A percentile compares a stretch with the other conserved stretches of the same genome.
Evolutionary conservation across 768 basidiomycete species (phyloP).

Genomic region (Epithele typhae): DNA sequence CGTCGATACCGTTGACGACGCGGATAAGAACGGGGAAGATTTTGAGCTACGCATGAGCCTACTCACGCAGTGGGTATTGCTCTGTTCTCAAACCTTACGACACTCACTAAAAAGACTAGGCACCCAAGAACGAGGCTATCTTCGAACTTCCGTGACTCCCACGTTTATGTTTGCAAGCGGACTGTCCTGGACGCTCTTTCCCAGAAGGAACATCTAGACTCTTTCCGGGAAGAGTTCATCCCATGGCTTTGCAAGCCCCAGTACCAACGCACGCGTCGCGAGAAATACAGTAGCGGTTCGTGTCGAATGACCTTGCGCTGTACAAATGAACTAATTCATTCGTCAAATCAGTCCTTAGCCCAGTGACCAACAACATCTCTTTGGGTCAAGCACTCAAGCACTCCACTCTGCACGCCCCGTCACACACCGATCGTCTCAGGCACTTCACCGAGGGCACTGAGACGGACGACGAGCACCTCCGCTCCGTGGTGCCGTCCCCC

Average conservation of each 20-base stretch:
- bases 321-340: neutral
- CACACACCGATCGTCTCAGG: constrained; percentile 4
- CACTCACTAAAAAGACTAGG: constrained; percentile 32
- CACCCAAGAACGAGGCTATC: constrained; percentile 71
- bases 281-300: constrained; percentile 55
- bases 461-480: constrained; percentile 15
- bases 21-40: constrained; percentile 66
- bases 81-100: neutral
- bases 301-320: too few species aligned
- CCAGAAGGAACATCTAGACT: constrained; percentile 68
- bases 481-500: constrained; percentile 44
- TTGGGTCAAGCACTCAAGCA: constrained; percentile 54
- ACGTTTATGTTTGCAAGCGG: constrained; percentile 84
- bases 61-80: constrained; percentile 50
- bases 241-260: constrained; percentile 91
- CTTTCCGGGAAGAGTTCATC: constrained; percentile 84
- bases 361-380: constrained; percentile 39
- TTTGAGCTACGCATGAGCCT: constrained; percentile 73
- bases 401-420: constrained; percentile 42
- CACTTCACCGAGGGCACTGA: constrained; percentile 19
- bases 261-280: constrained; percentile 58
- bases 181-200: constrained; percentile 68
- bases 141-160: constrained; percentile 72
- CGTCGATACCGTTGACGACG: constrained; percentile 65
- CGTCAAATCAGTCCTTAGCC: constrained; percentile 40